Evolutionary conservation across 306 rosid genomes (phyloP).

Genomic region (Begonia fuchsioides): DNA sequence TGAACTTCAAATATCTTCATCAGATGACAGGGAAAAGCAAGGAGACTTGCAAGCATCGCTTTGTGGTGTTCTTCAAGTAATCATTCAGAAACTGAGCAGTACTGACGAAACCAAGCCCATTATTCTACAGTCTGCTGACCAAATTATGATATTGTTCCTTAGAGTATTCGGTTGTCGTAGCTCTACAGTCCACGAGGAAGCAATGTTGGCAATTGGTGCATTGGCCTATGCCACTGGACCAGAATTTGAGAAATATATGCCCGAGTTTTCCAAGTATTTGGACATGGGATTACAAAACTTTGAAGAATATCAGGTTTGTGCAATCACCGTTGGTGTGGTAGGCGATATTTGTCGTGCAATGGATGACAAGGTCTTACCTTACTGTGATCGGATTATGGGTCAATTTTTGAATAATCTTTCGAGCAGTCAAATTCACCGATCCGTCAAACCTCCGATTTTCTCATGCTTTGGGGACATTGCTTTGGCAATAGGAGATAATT

Average conservation of each 20-base stretch:
- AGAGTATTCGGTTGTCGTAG: conserved; percentile 27
- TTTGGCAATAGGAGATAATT: conserved; percentile 20
- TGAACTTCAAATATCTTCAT: conserved; percentile 18
- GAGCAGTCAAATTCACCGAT: conserved; percentile 15
- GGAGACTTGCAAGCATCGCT: conserved; percentile 24
- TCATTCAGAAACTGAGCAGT: conserved; percentile 23
- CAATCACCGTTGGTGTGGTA: conserved; percentile 27
- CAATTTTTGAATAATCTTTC: conserved; percentile 15
- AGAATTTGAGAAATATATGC: conserved; percentile 18
- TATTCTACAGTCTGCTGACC: conserved; percentile 16
- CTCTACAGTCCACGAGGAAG: conserved; percentile 29
- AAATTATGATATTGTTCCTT: conserved; percentile 20
- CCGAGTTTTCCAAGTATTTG: conserved; percentile 17
- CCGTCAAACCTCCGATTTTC: conserved; percentile 27
- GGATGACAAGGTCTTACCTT: conserved; percentile 20
- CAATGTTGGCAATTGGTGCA: conserved; percentile 29
- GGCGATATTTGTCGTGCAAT: conserved; percentile 21
- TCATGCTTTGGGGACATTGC: conserved; percentile 25
- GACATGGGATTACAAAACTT: conserved; percentile 28
- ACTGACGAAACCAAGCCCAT: conserved; percentile 12
- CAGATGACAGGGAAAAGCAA: conserved; percentile 25
- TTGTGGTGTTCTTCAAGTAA: conserved; percentile 27
- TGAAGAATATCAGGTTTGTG: conserved; percentile 25
- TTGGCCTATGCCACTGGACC: conserved; percentile 23
- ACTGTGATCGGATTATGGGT: conserved; percentile 20